Conservation (phyloP, 1,284 basidiomycete species). For the Marasmius fiardii region DNA sequence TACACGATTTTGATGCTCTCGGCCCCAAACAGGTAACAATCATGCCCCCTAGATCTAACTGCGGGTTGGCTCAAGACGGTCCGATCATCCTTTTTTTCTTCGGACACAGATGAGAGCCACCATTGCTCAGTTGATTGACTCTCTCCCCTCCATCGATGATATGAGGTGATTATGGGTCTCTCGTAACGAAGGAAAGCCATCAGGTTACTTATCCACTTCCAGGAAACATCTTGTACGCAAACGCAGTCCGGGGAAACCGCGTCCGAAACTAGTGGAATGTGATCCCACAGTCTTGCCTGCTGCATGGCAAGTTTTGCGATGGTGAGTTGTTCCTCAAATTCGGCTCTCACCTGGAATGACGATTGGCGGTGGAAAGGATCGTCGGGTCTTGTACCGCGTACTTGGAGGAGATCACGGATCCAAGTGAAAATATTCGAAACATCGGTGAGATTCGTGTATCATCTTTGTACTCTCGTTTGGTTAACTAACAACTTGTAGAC, state of each 20-base stretch:
- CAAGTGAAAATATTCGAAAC: slow-evolving; percentile 45
- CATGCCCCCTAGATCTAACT: background rate
- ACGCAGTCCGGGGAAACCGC: slow-evolving; percentile 41
- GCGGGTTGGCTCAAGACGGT: too few relatives aligned
- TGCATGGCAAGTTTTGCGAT: slow-evolving; percentile 59
- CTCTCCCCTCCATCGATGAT: slow-evolving; percentile 48
- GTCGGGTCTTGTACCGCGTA: slow-evolving; percentile 65
- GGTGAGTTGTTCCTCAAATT: slow-evolving; percentile 30
- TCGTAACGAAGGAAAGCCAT: too few relatives aligned
- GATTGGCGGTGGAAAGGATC: slow-evolving; percentile 36
- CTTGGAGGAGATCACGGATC: slow-evolving; percentile 52
- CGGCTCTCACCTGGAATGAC: background rate
- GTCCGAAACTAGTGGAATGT: slow-evolving; percentile 47
- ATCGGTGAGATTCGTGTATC: slow-evolving; percentile 32
- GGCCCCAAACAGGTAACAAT: background rate
- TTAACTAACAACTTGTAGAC: slow-evolving; percentile 26
- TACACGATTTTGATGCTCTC: background rate
- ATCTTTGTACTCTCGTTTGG: background rate
- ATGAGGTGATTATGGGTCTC: slow-evolving; percentile 36
- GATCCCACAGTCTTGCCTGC: slow-evolving; percentile 44
- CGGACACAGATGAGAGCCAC: slow-evolving; percentile 39
- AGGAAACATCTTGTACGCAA: slow-evolving; percentile 46
- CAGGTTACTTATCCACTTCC: background rate
- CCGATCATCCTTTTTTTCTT: background rate
- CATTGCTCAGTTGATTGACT: slow-evolving; percentile 40